A percentile compares a stretch with the other conserved stretches of the same genome.
These are phyloP conservation scores for Glycine soja DNA, from an alignment of 306 rosid genomes.

Conservation along the genomic window DNA sequence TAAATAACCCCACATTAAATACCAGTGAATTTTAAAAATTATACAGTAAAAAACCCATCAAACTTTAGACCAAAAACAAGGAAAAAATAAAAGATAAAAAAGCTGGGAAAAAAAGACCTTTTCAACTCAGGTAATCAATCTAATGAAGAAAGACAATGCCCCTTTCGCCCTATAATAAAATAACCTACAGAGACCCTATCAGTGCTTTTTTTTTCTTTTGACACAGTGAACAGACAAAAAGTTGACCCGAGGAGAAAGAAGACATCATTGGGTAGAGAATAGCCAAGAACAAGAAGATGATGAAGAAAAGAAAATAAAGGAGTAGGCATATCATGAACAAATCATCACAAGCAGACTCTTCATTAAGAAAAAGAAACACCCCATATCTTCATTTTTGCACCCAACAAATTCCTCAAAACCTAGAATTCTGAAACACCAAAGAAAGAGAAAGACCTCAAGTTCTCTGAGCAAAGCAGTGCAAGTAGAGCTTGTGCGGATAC, in stretches of 20 bases:
- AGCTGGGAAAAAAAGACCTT: slow-evolving; percentile 39
- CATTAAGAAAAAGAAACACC: slow-evolving; percentile 26
- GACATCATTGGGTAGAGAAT: slow-evolving; percentile 56
- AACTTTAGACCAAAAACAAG: background rate
- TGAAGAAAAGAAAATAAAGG: background rate
- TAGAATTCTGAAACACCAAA: slow-evolving; percentile 20
- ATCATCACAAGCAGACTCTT: slow-evolving; percentile 30
- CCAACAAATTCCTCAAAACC: slow-evolving; percentile 16
- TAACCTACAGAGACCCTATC: slow-evolving; percentile 48
- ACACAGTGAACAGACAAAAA: slow-evolving; percentile 51
- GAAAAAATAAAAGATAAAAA: too few relatives aligned
- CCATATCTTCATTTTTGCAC: background rate
- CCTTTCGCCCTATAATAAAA: slow-evolving; percentile 36
- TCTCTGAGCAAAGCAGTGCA: slow-evolving; percentile 90
- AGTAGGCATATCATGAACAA: slow-evolving; percentile 36
- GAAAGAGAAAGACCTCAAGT: slow-evolving; percentile 76
- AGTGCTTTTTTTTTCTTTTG: slow-evolving; percentile 45
- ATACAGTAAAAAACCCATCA: slow-evolving; percentile 24
- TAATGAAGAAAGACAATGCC: slow-evolving; percentile 38
- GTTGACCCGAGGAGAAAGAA: slow-evolving; percentile 45
- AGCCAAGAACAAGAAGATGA: slow-evolving; percentile 43
- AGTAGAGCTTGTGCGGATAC: slow-evolving; percentile 64
- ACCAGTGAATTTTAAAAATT: background rate
- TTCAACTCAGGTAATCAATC: slow-evolving; percentile 33
- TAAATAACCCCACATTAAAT: too few relatives aligned